Evolutionary conservation across 2,329 filamentous ascomycete species (phyloP), one percentile per base, ranked within the genome.

Genomic region (Phialophora tarda): DNA sequence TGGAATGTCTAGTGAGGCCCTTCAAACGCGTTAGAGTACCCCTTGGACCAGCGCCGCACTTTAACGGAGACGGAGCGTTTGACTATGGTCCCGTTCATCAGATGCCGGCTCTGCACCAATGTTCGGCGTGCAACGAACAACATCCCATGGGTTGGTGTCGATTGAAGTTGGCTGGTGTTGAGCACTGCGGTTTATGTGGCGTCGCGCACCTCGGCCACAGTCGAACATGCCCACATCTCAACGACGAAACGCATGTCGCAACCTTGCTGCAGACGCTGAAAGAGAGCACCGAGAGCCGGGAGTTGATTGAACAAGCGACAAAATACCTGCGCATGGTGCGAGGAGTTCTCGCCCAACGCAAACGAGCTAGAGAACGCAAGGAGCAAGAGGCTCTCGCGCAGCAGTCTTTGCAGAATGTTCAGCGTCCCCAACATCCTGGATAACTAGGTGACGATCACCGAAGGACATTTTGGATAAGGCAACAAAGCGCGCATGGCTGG

Each of bases 141-240:
- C 89, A 91, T 74, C 75, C 80, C 1, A 74, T 78, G 12, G 88
- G 88, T n/a, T 80, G 82, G 50, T 91, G 89, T 73, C 84, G 84
- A 10, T 77, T 90, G 34, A 89, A 88, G 74, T 70, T 81, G 4
- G 83, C 84, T 8, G 86, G 86, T 1, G 80, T 84, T 2, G 87
- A 90, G 72, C 77, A 84, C 71, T 91, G 89, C 75, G 84, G 84
- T 6, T 81, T 90, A 6, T 91, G 89, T 68, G 87, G 88, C 17
- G 81, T 86, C 24, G 85, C 86, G 1, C 88, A 90, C 73, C 86
- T 81, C 68, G 87, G 87, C 2, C 74, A 81, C 61, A 76, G 78
- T 1, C 81, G 85, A 34, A 83, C 82, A 8, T 91, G 89, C 73
- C 85, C 88, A 14, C 85, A 88, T 73, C 81, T 91, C 59, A 81